A percentile compares a stretch with the other conserved stretches of the same genome.
These are phyloP conservation scores for Peziza echinospora DNA, from an alignment of 495 filamentous ascomycete species.

Conservation along the genomic window DNA sequence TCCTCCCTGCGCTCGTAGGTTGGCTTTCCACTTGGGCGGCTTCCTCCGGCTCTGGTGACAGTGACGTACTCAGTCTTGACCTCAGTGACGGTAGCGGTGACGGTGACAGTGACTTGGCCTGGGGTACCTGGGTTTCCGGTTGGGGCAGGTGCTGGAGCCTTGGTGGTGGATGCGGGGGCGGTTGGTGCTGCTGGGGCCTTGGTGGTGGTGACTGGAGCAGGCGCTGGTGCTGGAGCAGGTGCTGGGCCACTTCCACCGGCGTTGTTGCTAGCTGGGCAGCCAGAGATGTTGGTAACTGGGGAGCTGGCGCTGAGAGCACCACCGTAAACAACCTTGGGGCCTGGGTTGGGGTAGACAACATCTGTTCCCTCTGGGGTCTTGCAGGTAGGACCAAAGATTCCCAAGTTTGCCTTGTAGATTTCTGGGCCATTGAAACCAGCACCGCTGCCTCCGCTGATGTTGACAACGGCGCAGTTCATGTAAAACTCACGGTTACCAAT, in stretches of 20 bases:
- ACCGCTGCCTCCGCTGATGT: constrained; percentile 23
- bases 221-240: not conserved
- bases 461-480: constrained; percentile 42
- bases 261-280: not conserved
- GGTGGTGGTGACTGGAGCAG: not conserved
- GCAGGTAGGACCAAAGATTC: constrained; percentile 11
- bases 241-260: not conserved
- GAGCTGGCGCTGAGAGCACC: not conserved
- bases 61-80: not conserved
- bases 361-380: constrained; percentile 4
- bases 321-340: constrained; percentile 6
- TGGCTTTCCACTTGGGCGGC: too few relatives aligned
- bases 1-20: too few relatives aligned
- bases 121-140: not conserved
- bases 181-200: not conserved
- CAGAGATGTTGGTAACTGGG: not conserved
- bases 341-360: constrained; percentile 15
- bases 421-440: constrained; percentile 8
- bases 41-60: too few relatives aligned
- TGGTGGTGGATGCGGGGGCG: not conserved
- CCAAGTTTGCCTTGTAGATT: constrained; percentile 16
- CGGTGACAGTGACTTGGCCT: not conserved
- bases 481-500: constrained; percentile 49
- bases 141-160: not conserved
- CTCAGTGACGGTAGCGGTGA: not conserved